Evolutionary conservation across 2,329 filamentous ascomycete genomes (phyloP).

Genomic region (Fusarium caatingaense): DNA sequence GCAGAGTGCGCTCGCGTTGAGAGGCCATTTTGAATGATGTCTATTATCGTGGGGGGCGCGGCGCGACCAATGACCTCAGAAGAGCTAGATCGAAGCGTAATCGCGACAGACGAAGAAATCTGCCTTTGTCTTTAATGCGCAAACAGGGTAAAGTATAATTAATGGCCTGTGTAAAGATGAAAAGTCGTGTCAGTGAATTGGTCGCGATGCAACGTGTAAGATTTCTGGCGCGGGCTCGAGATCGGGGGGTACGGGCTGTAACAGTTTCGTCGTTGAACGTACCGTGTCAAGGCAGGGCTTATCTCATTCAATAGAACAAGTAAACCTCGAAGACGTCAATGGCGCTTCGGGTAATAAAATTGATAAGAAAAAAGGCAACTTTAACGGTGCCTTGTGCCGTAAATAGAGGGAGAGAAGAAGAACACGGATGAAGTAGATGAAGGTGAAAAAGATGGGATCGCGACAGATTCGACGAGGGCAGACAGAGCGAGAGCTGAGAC

Average conservation of each 20-base stretch:
- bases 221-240: slow-evolving; percentile 27
- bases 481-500: slow-evolving; percentile 38
- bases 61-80: slow-evolving; percentile 36
- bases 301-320: slow-evolving; percentile 36
- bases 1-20: slow-evolving; percentile 60
- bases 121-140: slow-evolving; percentile 24
- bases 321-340: slow-evolving; percentile 25
- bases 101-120: slow-evolving; percentile 16
- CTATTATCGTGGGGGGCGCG: slow-evolving; percentile 39
- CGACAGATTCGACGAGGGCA: slow-evolving; percentile 36
- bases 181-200: slow-evolving; percentile 37
- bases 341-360: slow-evolving; percentile 25
- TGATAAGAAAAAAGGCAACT: slow-evolving; percentile 17
- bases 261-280: slow-evolving; percentile 33
- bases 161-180: slow-evolving; percentile 17
- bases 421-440: slow-evolving; percentile 36
- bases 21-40: slow-evolving; percentile 56
- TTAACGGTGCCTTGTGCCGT: slow-evolving; percentile 31
- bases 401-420: slow-evolving; percentile 35
- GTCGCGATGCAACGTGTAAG: slow-evolving; percentile 11
- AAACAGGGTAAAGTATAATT: slow-evolving; percentile 17
- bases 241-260: slow-evolving; percentile 30
- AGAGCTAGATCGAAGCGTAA: slow-evolving; percentile 33
- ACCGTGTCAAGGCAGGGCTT: slow-evolving; percentile 45
- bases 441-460: slow-evolving; percentile 41